Percentiles rank a stretch among this genome's conserved stretches.
These are phyloP conservation scores for Ustilago loliicola DNA, from an alignment of 1,284 basidiomycete species.

Conservation along the genomic window DNA sequence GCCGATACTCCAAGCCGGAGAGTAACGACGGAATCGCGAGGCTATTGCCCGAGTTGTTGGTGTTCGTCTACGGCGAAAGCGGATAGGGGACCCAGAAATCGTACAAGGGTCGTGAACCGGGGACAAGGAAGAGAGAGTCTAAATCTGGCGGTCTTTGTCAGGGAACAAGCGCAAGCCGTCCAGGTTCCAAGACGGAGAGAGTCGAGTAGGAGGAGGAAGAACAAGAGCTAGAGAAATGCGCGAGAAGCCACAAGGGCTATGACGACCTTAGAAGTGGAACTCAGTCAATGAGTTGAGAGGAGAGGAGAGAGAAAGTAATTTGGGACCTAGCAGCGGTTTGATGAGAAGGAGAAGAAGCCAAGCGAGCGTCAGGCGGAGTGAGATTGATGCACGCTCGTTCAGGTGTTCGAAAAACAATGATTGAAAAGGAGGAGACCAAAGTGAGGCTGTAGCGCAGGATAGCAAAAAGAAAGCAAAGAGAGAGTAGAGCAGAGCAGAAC, in stretches of 20 bases:
- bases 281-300: background rate
- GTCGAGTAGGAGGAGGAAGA: background rate
- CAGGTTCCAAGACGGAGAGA: background rate
- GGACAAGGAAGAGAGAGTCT: background rate
- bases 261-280: background rate
- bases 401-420: background rate
- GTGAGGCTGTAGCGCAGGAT: conserved; percentile 2
- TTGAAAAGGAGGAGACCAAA: background rate
- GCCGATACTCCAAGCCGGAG: background rate
- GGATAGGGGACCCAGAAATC: background rate
- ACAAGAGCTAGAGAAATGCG: background rate
- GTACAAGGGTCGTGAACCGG: background rate
- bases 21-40: conserved; percentile 1
- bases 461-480: background rate
- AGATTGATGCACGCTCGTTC: conserved; percentile 1
- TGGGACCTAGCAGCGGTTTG: too few relatives aligned
- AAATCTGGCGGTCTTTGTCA: background rate
- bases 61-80: background rate
- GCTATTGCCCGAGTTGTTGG: background rate
- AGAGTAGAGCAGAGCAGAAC: background rate
- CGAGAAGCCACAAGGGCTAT: too few relatives aligned
- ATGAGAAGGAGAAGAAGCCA: background rate
- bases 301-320: background rate
- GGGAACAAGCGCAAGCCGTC: background rate
- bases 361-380: background rate